Percentiles rank a stretch among this genome's conserved stretches.
Conservation (phyloP, 75 land plant species). For the Cryptomeria japonica region DNA sequence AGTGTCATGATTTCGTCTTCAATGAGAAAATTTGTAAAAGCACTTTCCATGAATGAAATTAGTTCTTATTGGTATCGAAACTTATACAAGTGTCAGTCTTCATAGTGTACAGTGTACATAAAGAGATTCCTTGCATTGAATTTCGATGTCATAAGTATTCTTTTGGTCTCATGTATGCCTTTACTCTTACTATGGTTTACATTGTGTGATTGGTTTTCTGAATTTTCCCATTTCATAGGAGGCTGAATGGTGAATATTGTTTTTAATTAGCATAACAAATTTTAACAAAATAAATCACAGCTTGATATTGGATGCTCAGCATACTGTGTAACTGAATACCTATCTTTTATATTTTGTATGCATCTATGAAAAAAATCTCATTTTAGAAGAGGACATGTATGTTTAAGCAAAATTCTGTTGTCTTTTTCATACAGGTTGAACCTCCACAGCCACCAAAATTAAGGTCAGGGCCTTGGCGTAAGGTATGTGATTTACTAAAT, state of each 20-base stretch:
- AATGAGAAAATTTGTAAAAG: background rate
- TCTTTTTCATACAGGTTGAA: slow-evolving; percentile 36
- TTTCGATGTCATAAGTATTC: background rate
- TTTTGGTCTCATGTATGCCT: background rate
- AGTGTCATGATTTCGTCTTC: background rate
- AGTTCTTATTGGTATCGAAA: background rate
- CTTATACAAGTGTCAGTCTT: background rate
- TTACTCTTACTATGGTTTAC: background rate
- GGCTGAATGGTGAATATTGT: background rate
- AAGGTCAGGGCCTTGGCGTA: slow-evolving; percentile 85
- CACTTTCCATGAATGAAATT: background rate
- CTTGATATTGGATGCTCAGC: background rate
- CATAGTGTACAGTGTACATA: background rate
- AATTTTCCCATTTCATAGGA: background rate
- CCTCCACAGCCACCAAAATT: slow-evolving; percentile 39
- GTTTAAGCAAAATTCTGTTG: background rate
- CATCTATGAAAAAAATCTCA: background rate
- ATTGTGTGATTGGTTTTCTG: background rate
- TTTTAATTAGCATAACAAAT: background rate
- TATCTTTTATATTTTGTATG: background rate
- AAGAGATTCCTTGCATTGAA: background rate
- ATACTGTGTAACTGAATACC: background rate
- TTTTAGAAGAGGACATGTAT: background rate
- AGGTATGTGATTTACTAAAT: slow-evolving; percentile 37
- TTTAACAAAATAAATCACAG: slow-evolving; percentile 6